Evolutionary conservation across 73 alveolate species (phyloP), one percentile per base, ranked within the genome.

Genomic region (Paramecium tetraurelia): DNA sequence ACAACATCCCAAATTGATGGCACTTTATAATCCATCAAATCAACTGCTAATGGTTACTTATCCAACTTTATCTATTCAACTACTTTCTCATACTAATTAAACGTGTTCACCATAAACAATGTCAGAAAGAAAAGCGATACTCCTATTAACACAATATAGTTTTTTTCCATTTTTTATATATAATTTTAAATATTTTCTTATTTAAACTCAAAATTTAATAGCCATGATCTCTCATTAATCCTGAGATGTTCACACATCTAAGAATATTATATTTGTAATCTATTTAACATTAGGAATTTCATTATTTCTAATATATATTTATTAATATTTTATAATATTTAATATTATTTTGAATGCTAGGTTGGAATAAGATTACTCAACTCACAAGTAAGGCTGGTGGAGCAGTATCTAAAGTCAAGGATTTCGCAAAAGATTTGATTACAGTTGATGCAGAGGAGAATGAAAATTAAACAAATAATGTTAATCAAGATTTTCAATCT

Each of bases 391-490:
- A 80, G 76, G 90, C 90, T 44, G 75, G 75, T 14, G 90, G 57
- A 14, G 72, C 57, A 3, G 57, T 33, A 1, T 80, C 70, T 0
- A 80, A 80, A 46, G 57, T 80, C 5, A 80, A 80, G 22, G 90
- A 46, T 27, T 80, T 80, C 46, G 90, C 90, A 44, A 80, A 80
- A 48, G 90, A 80, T 44, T 35, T 80, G 18, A 80, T 80, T 0
- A 80, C 90, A 18, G 90, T 80, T n/a, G 90, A 80, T 12, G 36
- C 46, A 14, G 90, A 80, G 14, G 46, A 41, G 41, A 43, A 80
- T 46, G 71, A 80, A 22, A 24, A 53, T 53, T 53, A 16, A 53
- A 53, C 69, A 53, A 53, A 53, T 18, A 53, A 43, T 22, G 75
- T 20, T 12, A 63, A 63, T 27, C 48, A 63, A 27, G 75, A 80